Base-by-base conservation (phyloP, 768 basidiomycete genomes). In the Trametes villosa region DNA sequence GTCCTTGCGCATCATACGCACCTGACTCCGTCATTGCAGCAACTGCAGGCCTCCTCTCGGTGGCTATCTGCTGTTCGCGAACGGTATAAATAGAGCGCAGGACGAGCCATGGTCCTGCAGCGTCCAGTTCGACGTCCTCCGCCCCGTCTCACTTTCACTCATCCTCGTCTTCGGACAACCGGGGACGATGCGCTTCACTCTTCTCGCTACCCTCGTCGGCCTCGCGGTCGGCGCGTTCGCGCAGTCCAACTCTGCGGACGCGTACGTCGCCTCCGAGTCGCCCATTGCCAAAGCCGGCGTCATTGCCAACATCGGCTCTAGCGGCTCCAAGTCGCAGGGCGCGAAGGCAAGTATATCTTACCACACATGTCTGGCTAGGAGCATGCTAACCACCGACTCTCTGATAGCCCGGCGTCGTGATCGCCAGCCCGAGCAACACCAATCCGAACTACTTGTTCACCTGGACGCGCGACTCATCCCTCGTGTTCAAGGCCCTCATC, bases 391-490 rank as follows among this genome's bases (percentile, higher is more conserved):
- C 12, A 13, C 40, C 27, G 27, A n/a, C 11, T 12, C 17, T 36
- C 47, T 53, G n/a, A n/a, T n/a, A 74, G 69, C 44, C 76, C 18
- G 79, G 79, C n/a, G 61, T 79, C 22, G 79, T 80, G 36, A 72
- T 80, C 40, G 79, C 79, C 2, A 75, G 74, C 51, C 79, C 79
- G 18, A 77, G 71, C 53, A 76, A 69, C 9, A 49, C 62, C 26
- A 69, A 69, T 60, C 70, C 89, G 0, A 69, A 90, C 72, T 90
- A 92, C 64, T 74, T 89, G 18, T 92, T 80, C 69, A 85, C 86
- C 3, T 93, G 91, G 91, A 82, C 81, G 17, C 84, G 91, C 52
- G 91, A 93, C 74, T 81, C 88, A 40, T 83, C 89, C 1, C 78
- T 92, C 56, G 88, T 89, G 0, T 87, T 86, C 77, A 88, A 91